Evolutionary conservation across 2,329 filamentous ascomycete genomes (phyloP).

Genomic region (Drechmeria coniospora): DNA sequence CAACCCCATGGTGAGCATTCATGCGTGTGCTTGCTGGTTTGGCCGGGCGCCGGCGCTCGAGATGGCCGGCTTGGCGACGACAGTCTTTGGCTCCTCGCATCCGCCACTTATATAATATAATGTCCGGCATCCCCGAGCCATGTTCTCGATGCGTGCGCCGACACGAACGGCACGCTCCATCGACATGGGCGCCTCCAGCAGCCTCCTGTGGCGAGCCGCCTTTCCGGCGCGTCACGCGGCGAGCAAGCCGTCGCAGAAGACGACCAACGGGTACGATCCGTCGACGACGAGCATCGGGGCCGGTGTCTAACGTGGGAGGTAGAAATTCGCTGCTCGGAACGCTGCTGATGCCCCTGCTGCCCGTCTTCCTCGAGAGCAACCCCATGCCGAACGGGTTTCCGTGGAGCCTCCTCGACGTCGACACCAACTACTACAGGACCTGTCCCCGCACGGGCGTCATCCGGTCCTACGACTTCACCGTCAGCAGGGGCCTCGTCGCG

Average conservation of each 20-base stretch:
- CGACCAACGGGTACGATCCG: slow-evolving; percentile 24
- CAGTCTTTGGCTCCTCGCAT: too few relatives aligned
- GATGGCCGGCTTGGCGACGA: too few relatives aligned
- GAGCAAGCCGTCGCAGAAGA: slow-evolving; percentile 14
- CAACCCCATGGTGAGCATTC: too few relatives aligned
- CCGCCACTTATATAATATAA: too few relatives aligned
- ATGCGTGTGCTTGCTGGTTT: too few relatives aligned
- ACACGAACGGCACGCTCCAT: too few relatives aligned
- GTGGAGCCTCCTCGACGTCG: slow-evolving; percentile 30
- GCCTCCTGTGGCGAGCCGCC: neutral
- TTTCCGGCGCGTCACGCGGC: slow-evolving; percentile 1
- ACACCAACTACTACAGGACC: slow-evolving; percentile 33
- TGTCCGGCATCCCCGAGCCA: too few relatives aligned
- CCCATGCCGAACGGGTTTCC: slow-evolving; percentile 33
- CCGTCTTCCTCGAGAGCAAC: slow-evolving; percentile 31
- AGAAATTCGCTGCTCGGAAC: slow-evolving; percentile 27
- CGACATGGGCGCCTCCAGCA: slow-evolving; percentile 4
- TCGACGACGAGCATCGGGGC: too few relatives aligned
- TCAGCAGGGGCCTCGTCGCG: slow-evolving; percentile 32
- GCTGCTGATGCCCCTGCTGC: slow-evolving; percentile 19
- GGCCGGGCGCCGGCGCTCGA: too few relatives aligned
- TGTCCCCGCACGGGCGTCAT: slow-evolving; percentile 38
- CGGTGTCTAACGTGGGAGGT: too few relatives aligned
- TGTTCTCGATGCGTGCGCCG: too few relatives aligned
- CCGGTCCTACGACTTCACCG: slow-evolving; percentile 36